Conservation (phyloP, 331 rosid species). For the Malus hybrid region DNA sequence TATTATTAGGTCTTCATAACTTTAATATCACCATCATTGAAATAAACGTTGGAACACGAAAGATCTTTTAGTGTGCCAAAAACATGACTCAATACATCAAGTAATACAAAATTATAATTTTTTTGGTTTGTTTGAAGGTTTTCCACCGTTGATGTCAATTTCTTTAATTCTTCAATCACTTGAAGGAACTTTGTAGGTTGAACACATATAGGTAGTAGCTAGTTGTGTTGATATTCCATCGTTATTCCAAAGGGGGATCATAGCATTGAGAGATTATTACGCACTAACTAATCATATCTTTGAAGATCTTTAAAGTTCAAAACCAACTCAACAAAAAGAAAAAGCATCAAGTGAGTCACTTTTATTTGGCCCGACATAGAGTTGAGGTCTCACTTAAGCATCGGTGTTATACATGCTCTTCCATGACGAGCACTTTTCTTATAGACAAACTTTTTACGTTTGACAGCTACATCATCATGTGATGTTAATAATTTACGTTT, state of each 20-base stretch:
- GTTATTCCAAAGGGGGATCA: background rate
- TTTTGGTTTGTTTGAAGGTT: background rate
- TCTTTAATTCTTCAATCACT: constrained; percentile 4
- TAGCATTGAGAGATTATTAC: background rate
- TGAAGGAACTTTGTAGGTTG: background rate
- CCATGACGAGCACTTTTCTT: background rate
- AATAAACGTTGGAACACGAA: too few species aligned
- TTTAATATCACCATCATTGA: too few species aligned
- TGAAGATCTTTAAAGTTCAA: constrained; percentile 19
- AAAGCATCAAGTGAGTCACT: background rate
- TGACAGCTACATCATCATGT: too few species aligned
- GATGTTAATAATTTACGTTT: too few species aligned
- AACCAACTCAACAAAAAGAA: constrained; percentile 4
- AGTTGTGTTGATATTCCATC: constrained; percentile 16
- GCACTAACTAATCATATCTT: constrained; percentile 27
- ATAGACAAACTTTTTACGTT: too few species aligned
- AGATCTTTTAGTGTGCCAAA: too few species aligned
- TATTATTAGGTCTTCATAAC: too few species aligned
- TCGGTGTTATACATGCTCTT: background rate
- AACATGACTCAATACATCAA: too few species aligned
- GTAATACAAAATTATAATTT: too few species aligned
- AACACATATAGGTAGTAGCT: too few species aligned
- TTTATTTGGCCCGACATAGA: background rate
- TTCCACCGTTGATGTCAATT: constrained; percentile 21
- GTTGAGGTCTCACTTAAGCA: background rate